phyloP scores from a whole-genome alignment of 345 rosid genomes.

The Sisymbrium irio region DNA sequence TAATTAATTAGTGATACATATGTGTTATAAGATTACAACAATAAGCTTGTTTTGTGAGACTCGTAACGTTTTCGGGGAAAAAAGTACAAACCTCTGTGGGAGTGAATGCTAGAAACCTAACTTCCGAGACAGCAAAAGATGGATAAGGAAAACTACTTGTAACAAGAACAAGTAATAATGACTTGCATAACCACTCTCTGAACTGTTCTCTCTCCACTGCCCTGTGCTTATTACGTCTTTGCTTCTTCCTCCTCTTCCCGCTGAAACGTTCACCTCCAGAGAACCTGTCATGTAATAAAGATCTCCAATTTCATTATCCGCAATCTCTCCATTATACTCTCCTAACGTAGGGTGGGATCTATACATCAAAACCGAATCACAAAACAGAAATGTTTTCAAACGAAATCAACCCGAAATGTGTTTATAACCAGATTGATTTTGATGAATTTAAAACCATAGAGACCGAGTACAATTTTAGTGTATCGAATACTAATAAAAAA shows the following conservation, averaged over 20 bases:
- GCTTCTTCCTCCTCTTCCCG: constrained; percentile 38
- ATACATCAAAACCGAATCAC: not conserved
- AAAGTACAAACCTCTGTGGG: not conserved
- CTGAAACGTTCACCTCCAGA: constrained; percentile 66
- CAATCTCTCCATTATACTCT: not conserved
- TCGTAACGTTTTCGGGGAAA: too few species aligned
- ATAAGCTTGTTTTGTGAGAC: not conserved
- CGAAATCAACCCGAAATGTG: too few species aligned
- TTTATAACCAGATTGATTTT: not conserved
- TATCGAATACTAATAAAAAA: not conserved
- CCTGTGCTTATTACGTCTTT: constrained; percentile 26
- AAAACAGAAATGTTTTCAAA: not conserved
- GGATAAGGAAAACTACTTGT: constrained; percentile 2
- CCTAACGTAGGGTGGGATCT: not conserved
- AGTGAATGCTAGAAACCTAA: constrained; percentile 7
- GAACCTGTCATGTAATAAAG: constrained; percentile 46
- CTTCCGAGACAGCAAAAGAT: not conserved
- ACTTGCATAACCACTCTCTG: not conserved
- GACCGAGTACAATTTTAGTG: not conserved
- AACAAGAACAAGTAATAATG: constrained; percentile 1
- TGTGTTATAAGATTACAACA: not conserved
- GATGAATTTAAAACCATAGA: not conserved
- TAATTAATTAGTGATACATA: constrained; percentile 14
- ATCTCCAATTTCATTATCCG: not conserved
- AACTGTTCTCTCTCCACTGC: constrained; percentile 27